A percentile compares a stretch with the other conserved stretches of the same genome.
Conservation (phyloP, 352 stramenopile species). For the Phytophthora aleatoria region DNA sequence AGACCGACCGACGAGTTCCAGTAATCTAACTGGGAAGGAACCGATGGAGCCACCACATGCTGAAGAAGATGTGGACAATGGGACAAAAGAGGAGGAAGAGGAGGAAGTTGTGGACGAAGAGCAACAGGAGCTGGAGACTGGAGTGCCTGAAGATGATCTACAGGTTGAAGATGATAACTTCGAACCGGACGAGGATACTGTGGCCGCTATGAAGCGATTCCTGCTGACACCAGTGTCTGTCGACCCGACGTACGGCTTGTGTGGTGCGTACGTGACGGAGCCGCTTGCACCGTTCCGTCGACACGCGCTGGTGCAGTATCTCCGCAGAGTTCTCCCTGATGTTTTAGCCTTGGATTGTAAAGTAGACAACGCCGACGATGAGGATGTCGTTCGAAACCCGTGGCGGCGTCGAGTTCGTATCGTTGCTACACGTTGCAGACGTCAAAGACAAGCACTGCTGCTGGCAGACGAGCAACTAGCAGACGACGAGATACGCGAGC, state of each 20-base stretch:
- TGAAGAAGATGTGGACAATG: constrained; percentile 19
- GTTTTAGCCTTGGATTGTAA: constrained; percentile 62
- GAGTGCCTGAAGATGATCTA: constrained; percentile 15
- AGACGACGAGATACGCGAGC: constrained; percentile 39
- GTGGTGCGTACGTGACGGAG: constrained; percentile 58
- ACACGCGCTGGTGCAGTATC: constrained; percentile 55
- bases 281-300: constrained; percentile 68
- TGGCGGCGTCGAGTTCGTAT: constrained; percentile 74
- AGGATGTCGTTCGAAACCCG: constrained; percentile 44
- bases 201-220: constrained; percentile 47
- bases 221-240: constrained; percentile 34
- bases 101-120: constrained; percentile 27
- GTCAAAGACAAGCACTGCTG: constrained; percentile 40
- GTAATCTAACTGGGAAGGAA: constrained; percentile 22
- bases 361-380: constrained; percentile 61
- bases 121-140: constrained; percentile 7
- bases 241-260: constrained; percentile 26
- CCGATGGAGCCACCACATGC: constrained; percentile 13
- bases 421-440: constrained; percentile 29
- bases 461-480: constrained; percentile 35
- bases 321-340: constrained; percentile 48
- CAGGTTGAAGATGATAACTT: constrained; percentile 20
- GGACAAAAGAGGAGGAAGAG: constrained; percentile 25
- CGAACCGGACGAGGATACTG: constrained; percentile 23
- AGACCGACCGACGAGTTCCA: constrained; percentile 14